Percentiles rank a stretch among this genome's conserved stretches.
Evolutionary conservation across 2,329 filamentous ascomycete species (phyloP).

Genomic region (Metarhizium sp.): DNA sequence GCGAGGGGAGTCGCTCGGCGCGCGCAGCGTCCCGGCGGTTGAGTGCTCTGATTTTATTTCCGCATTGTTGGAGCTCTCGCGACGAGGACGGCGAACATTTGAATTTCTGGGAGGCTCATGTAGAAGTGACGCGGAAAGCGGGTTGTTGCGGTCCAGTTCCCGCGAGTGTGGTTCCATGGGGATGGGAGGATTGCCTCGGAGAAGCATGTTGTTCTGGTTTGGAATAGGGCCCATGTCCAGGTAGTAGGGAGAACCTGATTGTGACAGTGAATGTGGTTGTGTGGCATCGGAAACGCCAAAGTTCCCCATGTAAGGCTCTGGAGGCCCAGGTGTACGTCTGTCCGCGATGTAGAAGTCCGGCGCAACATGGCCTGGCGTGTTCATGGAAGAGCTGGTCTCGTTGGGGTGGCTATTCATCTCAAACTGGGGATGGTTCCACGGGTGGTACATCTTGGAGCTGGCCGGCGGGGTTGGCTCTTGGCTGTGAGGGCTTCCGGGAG

Average conservation of each 20-base stretch:
- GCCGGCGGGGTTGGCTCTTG: conserved; percentile 41
- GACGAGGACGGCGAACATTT: conserved; percentile 14
- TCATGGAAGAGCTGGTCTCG: conserved; percentile 37
- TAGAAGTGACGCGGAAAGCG: conserved; percentile 11
- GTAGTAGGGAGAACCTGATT: conserved; percentile 17
- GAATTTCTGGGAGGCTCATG: conserved; percentile 12
- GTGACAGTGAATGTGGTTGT: conserved; percentile 15
- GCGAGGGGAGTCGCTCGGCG: conserved; percentile 18
- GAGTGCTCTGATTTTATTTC: neutral
- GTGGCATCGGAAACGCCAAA: conserved; percentile 25
- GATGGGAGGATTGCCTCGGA: conserved; percentile 13
- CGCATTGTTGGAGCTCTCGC: conserved; percentile 14
- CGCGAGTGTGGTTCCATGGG: conserved; percentile 16
- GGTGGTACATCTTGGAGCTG: conserved; percentile 34
- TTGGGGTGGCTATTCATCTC: conserved; percentile 31
- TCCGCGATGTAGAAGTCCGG: conserved; percentile 31
- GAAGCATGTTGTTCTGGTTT: conserved; percentile 17
- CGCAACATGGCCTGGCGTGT: conserved; percentile 25
- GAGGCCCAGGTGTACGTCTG: conserved; percentile 27
- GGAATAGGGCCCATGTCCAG: conserved; percentile 16
- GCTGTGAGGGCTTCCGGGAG: conserved; percentile 23
- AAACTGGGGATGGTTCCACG: conserved; percentile 28
- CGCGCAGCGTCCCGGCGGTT: conserved; percentile 8
- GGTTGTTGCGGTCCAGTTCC: conserved; percentile 11
- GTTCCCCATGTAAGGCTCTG: conserved; percentile 25